Evolutionary conservation across 2,329 filamentous ascomycete genomes (phyloP).

Genomic region (Rutstroemia sp.): DNA sequence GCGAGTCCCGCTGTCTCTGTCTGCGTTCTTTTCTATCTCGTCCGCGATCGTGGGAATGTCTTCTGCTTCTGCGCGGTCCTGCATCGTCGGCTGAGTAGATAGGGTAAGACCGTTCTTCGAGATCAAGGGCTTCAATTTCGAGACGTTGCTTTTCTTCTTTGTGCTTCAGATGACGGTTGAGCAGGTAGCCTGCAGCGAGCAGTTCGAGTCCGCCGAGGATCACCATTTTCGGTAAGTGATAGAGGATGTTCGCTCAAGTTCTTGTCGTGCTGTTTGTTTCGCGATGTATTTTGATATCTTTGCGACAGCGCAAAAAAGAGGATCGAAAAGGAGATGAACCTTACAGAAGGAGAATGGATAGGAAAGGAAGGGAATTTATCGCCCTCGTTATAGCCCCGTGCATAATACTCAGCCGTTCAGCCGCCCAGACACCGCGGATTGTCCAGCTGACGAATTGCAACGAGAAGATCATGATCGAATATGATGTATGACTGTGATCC

Average conservation of each 20-base stretch:
- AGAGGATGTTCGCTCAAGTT: not conserved
- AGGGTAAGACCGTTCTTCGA: conserved; percentile 12
- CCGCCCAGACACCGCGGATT: not conserved
- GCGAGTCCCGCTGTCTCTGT: not conserved
- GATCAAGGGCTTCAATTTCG: conserved; percentile 20
- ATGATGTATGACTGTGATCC: no score
- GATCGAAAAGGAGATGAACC: not conserved
- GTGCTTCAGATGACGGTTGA: conserved; percentile 26
- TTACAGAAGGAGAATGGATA: not conserved
- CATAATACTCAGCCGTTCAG: not conserved
- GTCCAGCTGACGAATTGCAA: not conserved
- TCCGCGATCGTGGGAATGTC: not conserved
- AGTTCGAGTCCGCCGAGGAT: conserved; percentile 34
- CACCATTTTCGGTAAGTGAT: conserved; percentile 36
- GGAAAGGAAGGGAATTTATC: not conserved
- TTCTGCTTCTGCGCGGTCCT: conserved; percentile 2
- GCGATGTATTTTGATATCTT: not conserved
- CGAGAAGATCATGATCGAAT: not conserved
- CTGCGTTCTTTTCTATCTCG: conserved; percentile 1
- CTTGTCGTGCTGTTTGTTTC: not conserved
- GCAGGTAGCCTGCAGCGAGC: conserved; percentile 26
- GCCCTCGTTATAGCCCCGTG: not conserved
- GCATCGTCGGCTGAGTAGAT: conserved; percentile 9
- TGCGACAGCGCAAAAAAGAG: not conserved
- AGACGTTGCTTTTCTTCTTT: conserved; percentile 29